Base-by-base conservation (phyloP, 2,329 filamentous ascomycete species). In the Rutstroemia sp. region DNA sequence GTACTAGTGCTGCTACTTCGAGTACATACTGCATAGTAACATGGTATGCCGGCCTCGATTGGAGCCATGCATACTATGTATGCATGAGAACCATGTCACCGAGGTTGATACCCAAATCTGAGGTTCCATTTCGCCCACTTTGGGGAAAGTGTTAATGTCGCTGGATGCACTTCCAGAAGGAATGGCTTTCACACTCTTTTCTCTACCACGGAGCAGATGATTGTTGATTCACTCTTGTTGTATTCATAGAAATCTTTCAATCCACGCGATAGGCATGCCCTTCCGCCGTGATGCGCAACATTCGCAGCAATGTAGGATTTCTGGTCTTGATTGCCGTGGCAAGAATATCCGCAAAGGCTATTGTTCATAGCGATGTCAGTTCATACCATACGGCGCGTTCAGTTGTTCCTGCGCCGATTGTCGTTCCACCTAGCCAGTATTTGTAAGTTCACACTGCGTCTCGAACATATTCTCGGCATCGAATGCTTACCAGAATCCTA, bases 351-450 rank as follows among this genome's bases (percentile, higher is more conserved):
- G 49, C 37, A 16, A 52, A 6, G 44, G 47, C 23, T n/a, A 21
- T 41, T 30, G 27, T 30, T 21, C 8, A 16, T 2, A 21, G 9
- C 10, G n/a, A 58, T 39, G 5, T 9, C 34, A 4, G 49, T 4
- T 21, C 39, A 44, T 17, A 37, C 39, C 37, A 38, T 12, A 8
- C 49, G 39, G 53, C 12, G 16, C 30, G 42, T 25, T 19, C 54
- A 45, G 25, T 51, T 9, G 44, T 57, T 25, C 53, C 60, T 8
- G 46, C 21, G 55, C 62, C 46, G 25, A 51, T 73, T 21, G 64
- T 68, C 7, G 69, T 73, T 8, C 57, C 68, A 12, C 65, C 71
- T 6, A 73, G 71, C 58, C 60, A 72, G 63, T 69, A 72, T 49
- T 73, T 73, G 71, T 71, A 67, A 65, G 48, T 65, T 5, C 34